Evolutionary conservation across 1,284 basidiomycete genomes (phyloP), one percentile per base, ranked within the genome.

Genomic region (Anthracocystis panici-leucophaei): DNA sequence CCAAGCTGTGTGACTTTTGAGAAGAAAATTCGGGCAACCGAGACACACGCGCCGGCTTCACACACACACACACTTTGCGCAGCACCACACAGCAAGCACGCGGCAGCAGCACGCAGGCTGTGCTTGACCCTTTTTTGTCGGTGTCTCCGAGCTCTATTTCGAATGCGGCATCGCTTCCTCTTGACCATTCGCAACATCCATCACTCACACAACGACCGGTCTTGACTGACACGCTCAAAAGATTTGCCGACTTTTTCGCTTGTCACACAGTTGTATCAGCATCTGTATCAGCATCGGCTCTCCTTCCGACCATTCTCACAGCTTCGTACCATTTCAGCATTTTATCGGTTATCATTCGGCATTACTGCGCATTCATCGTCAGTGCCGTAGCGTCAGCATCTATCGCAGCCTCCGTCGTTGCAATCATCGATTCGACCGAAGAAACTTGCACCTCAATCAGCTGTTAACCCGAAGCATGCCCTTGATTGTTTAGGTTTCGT

Each of bases 1-100:
- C 51, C 23, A 40, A 9, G 51, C 25, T 29, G 2, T 52, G 51
- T 52, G 50, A 40, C 3, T 41, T 52, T 40, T 23, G 33, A 27
- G 51, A 52, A 40, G 51, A 51, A 14, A 21, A 10, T 35, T 35
- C 38, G 14, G 23, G 35, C n/a, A 14, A 3, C 50, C 5, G 20
- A 21, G 8, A 6, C 51, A 38, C 35, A 38, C 35, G 35, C 35
- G 33, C 33, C 33, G 10, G 33, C 33, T 33, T 11, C 12, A 52
- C 21, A 25, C n/a, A 31, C 46, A 29, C 44, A 49, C 45, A 31
- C n/a, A 27, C 50, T 38, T 12, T 38, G 16, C 31, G 35, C 50
- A 40, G 35, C 14, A 3, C 12, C 10, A 12, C 6, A 6, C 4
- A 33, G 31, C 35, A 38, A 33, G 31, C 35, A 38, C 35, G 12